phyloP scores from a whole-genome alignment of 2,329 filamentous ascomycete species.

The Capronia coronata region DNA sequence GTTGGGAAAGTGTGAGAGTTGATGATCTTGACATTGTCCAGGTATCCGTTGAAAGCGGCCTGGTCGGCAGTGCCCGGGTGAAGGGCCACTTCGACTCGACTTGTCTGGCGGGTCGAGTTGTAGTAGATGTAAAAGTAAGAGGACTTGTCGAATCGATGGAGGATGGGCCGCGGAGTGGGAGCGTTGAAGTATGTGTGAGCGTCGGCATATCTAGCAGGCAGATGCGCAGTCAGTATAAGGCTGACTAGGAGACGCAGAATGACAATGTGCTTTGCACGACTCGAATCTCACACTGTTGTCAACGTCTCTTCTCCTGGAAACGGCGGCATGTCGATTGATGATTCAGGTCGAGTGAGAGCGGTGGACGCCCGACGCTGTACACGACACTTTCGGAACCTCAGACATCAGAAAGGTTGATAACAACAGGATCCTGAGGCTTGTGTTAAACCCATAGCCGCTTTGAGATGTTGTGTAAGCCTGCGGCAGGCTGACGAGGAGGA shows the following conservation, averaged over 20 bases:
- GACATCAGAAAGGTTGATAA: too few relatives aligned
- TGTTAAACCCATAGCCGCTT: too few relatives aligned
- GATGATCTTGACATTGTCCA: slow-evolving; percentile 48
- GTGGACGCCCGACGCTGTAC: background rate
- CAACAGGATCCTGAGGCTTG: too few relatives aligned
- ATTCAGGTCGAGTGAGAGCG: too few relatives aligned
- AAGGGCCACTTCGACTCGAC: slow-evolving; percentile 58
- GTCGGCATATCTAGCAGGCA: slow-evolving; percentile 58
- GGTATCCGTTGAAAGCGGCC: slow-evolving; percentile 56
- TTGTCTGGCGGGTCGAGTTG: slow-evolving; percentile 47
- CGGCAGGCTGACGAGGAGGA: too few relatives aligned
- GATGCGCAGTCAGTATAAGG: background rate
- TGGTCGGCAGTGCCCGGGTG: slow-evolving; percentile 57
- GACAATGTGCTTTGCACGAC: background rate
- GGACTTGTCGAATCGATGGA: slow-evolving; percentile 59
- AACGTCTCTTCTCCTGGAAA: slow-evolving; percentile 42
- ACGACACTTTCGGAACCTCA: too few relatives aligned
- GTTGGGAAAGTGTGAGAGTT: slow-evolving; percentile 56
- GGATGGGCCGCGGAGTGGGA: slow-evolving; percentile 49
- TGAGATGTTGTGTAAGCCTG: too few relatives aligned
- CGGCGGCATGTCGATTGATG: slow-evolving; percentile 37
- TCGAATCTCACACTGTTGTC: slow-evolving; percentile 40
- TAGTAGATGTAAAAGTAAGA: slow-evolving; percentile 61
- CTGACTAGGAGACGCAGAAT: too few relatives aligned
- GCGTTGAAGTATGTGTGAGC: slow-evolving; percentile 58